These are phyloP conservation scores for Paxillus involutus DNA, from an alignment of 768 basidiomycete species.

Conservation along the genomic window DNA sequence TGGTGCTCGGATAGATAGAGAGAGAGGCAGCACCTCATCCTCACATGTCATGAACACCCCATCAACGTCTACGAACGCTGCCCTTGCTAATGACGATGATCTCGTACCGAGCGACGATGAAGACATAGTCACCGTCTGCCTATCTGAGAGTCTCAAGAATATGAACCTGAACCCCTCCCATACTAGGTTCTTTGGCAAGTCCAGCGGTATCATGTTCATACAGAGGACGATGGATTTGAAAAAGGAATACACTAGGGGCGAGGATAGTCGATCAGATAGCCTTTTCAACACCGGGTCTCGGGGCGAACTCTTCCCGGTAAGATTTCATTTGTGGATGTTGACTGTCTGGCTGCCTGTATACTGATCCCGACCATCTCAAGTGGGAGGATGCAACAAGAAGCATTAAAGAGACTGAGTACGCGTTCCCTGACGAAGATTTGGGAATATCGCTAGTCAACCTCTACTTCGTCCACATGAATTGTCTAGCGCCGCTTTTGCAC, in stretches of 20 bases:
- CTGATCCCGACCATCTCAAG: conserved; percentile 4
- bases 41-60: conserved; percentile 14
- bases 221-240: conserved; percentile 56
- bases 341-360: too few species aligned
- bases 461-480: conserved; percentile 62
- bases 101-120: conserved; percentile 31
- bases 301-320: conserved; percentile 22
- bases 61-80: conserved; percentile 9
- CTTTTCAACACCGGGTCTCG: conserved; percentile 19
- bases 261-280: conserved; percentile 15
- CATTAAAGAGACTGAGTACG: conserved; percentile 29
- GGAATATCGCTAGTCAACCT: conserved; percentile 51
- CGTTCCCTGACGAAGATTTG: conserved; percentile 54
- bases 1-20: conserved; percentile 37
- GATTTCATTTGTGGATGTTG: conserved; percentile 11
- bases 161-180: conserved; percentile 15
- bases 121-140: conserved; percentile 20
- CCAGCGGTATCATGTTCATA: conserved; percentile 42
- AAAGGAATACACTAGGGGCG: conserved; percentile 48
- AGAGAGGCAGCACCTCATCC: conserved; percentile 17
- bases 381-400: conserved; percentile 27
- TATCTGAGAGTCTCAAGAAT: conserved; percentile 24
- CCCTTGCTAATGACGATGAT: conserved; percentile 13
- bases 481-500: conserved; percentile 70
- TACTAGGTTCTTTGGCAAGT: conserved; percentile 38